phyloP scores from a whole-genome alignment of 75 land plant genomes.

The Selaginella tamariscina region DNA sequence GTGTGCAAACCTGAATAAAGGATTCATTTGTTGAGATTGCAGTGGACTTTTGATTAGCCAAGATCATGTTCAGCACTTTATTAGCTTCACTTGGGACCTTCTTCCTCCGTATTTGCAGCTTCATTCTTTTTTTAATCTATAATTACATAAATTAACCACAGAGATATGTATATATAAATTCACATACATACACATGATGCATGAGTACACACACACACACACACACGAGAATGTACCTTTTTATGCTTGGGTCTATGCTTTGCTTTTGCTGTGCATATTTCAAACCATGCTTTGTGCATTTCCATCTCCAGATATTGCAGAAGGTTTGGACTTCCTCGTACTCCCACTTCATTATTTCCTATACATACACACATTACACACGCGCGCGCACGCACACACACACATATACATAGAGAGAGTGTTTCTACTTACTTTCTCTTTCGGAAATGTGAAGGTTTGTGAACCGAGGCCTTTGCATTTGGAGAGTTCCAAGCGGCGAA shows the following conservation, averaged over 20 bases:
- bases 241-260: not conserved
- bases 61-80: not conserved
- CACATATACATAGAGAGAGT: too few species aligned
- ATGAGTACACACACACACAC: too few species aligned
- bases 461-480: not conserved
- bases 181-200: too few species aligned
- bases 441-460: too few species aligned
- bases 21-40: not conserved
- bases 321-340: not conserved
- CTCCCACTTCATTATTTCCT: too few species aligned
- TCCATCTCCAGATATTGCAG: not conserved
- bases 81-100: not conserved
- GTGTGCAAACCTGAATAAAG: not conserved
- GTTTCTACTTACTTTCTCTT: too few species aligned
- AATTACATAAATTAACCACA: too few species aligned
- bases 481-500: not conserved
- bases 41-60: not conserved
- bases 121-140: not conserved
- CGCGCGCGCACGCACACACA: too few species aligned
- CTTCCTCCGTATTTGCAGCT: not conserved
- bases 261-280: not conserved
- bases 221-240: too few species aligned
- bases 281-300: not conserved
- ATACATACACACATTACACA: too few species aligned
- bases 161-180: too few species aligned